These are phyloP conservation scores for Saccharomycopsis fibuligera DNA, from an alignment of 805 yeast genomes.

Conservation along the genomic window DNA sequence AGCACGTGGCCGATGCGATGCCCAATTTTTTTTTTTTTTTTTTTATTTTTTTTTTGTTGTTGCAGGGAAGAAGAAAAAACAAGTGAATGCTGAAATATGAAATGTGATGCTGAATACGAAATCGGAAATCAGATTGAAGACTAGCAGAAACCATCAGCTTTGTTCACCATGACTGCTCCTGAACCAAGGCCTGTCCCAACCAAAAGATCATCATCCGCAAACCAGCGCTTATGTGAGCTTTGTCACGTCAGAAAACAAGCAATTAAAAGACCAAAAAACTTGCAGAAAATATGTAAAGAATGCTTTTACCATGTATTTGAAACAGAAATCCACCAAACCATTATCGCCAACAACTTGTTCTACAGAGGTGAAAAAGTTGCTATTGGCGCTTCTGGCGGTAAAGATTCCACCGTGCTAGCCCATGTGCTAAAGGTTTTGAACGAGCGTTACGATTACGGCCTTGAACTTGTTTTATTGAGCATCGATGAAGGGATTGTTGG, in stretches of 20 bases:
- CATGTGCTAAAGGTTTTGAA: slow-evolving; percentile 79
- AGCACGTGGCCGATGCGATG: too few species aligned
- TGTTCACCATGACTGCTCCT: background rate
- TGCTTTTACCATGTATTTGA: slow-evolving; percentile 91
- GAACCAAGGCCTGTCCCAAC: too few species aligned
- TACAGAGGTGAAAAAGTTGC: slow-evolving; percentile 82
- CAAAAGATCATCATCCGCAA: too few species aligned
- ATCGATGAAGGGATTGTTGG: slow-evolving; percentile 98
- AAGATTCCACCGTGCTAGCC: slow-evolving; percentile 94
- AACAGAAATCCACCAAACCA: slow-evolving; percentile 91
- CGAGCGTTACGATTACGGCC: slow-evolving; percentile 82
- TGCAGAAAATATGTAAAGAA: slow-evolving; percentile 81
- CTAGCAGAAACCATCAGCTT: too few species aligned
- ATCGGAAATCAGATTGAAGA: too few species aligned
- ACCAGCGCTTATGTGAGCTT: slow-evolving; percentile 52
- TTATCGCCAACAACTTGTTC: slow-evolving; percentile 61
- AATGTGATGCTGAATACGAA: too few species aligned
- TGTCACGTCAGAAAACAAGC: slow-evolving; percentile 81
- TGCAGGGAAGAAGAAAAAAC: too few species aligned
- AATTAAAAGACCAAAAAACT: slow-evolving; percentile 85
- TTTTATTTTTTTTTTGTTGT: too few species aligned
- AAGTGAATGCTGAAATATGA: too few species aligned
- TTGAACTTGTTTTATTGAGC: slow-evolving; percentile 74
- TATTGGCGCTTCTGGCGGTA: slow-evolving; percentile 98
- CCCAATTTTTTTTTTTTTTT: too few species aligned